Percentiles rank a stretch among this genome's conserved stretches.
Evolutionary conservation across 805 yeast genomes (phyloP).

Genomic region (Starmerella etchellsii): DNA sequence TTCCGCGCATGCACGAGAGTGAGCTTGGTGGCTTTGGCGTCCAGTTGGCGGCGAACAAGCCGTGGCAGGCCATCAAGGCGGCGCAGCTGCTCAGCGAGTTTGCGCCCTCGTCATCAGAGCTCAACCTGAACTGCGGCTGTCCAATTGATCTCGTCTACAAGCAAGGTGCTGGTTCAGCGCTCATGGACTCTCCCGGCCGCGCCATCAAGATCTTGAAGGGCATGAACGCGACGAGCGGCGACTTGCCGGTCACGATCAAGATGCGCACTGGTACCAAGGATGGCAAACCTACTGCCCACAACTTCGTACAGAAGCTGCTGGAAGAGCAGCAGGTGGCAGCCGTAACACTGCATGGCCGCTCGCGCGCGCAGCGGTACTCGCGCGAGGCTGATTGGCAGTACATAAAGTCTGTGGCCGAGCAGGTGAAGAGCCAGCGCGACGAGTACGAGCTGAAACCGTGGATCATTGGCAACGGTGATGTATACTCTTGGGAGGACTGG

Average conservation of each 20-base stretch:
- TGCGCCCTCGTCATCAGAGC: conserved; percentile 55
- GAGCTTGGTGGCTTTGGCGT: conserved; percentile 87
- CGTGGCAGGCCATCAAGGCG: conserved; percentile 88
- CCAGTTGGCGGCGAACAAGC: conserved; percentile 82
- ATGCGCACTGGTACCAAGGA: conserved; percentile 86
- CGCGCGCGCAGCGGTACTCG: conserved; percentile 91
- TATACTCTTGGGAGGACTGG: conserved; percentile 81
- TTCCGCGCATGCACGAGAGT: conserved; percentile 71
- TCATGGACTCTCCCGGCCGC: conserved; percentile 78
- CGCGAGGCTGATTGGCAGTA: conserved; percentile 89
- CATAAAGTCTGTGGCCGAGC: conserved; percentile 56
- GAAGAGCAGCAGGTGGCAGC: conserved; percentile 77
- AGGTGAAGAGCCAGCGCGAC: conserved; percentile 43
- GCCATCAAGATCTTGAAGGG: conserved; percentile 66
- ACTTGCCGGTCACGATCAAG: conserved; percentile 81
- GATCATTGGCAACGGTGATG: conserved; percentile 91
- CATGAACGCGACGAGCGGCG: conserved; percentile 83
- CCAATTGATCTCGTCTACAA: conserved; percentile 91
- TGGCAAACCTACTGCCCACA: conserved; percentile 73
- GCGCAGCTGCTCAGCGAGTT: conserved; percentile 60
- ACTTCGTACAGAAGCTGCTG: conserved; percentile 56
- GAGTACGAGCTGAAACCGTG: conserved; percentile 60
- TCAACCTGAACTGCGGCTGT: conserved; percentile 92
- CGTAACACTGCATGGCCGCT: conserved; percentile 88
- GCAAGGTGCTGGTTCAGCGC: conserved; percentile 91